Percentiles rank a stretch among this genome's conserved stretches.
These are phyloP conservation scores for Talaromyces rugulosus DNA, from an alignment of 2,329 filamentous ascomycete genomes.

Conservation along the genomic window DNA sequence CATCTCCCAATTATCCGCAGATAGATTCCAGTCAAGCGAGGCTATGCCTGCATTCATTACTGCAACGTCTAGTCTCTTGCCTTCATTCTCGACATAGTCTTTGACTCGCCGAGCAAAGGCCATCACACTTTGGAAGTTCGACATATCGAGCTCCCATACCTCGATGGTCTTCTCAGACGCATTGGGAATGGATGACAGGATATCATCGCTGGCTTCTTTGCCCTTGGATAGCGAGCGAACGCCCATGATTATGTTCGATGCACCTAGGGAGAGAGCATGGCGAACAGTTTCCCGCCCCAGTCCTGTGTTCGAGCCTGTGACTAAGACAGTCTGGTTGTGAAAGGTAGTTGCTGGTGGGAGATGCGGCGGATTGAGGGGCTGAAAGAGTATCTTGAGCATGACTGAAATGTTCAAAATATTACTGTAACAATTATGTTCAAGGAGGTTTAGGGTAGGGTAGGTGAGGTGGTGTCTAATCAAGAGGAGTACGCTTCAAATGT, in stretches of 20 bases:
- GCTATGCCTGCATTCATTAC: conserved; percentile 38
- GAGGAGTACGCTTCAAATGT: background rate
- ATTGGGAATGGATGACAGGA: conserved; percentile 26
- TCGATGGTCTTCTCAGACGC: conserved; percentile 23
- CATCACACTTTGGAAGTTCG: conserved; percentile 35
- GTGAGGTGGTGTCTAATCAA: too few relatives aligned
- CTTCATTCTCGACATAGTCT: conserved; percentile 22
- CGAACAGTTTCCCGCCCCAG: conserved; percentile 8
- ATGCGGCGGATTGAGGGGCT: conserved; percentile 4
- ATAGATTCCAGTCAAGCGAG: conserved; percentile 21
- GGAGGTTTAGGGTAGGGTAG: too few relatives aligned
- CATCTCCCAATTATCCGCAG: conserved; percentile 41
- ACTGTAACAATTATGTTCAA: background rate
- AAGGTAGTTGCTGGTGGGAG: conserved; percentile 3
- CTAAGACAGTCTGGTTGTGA: conserved; percentile 9
- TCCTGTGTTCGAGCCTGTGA: conserved; percentile 14
- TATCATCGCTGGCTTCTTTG: conserved; percentile 38
- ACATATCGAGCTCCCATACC: conserved; percentile 46
- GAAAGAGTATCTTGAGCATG: conserved; percentile 8
- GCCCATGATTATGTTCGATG: conserved; percentile 25
- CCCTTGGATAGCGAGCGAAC: conserved; percentile 41
- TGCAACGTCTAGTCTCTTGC: conserved; percentile 28
- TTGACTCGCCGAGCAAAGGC: conserved; percentile 24
- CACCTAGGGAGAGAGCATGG: conserved; percentile 10
- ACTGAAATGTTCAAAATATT: background rate